Base-by-base conservation (phyloP, 441 rosid species). In the Arabidopsis hybrid region DNA sequence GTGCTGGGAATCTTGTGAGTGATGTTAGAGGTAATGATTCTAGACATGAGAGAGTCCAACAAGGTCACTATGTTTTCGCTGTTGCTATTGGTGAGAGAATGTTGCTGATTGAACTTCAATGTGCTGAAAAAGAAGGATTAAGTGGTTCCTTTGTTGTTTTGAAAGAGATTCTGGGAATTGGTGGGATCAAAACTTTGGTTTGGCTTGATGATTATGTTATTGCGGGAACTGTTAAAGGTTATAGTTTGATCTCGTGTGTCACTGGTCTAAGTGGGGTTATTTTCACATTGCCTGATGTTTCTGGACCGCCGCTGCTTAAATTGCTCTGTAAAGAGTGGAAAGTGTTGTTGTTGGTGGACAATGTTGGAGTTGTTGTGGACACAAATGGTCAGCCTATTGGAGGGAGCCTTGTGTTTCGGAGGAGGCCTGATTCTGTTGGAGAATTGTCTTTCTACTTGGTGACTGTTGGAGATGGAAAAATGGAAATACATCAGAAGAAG, bases 171-270 rank as follows among this genome's bases (percentile, higher is more conserved):
- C 86, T 78, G 57, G 89, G 97, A 61, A 67, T 83, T 39, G 95
- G 88, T 65, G 98, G 89, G 56, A 82, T 91, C 46, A 82, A 84
- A 83, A 79, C 87, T 18, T 81, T 95, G 79, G 89, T 88, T 29
- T 95, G 98, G 99, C 88, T 95, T 64, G 91, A 95, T 77, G 98
- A 95, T 83, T 93, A 95, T 3, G 82, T 95, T 65, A 80, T 95
- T 69, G 86, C 89, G 14, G 97, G 98, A 6, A 87, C 94, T 0
- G 62, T 42, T 55, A 73, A 79, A 47, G 97, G 91, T 3, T 95
- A 93, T 78, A 89, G 87, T 79, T 78, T 93, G 84, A 83, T 86
- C 73, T 93, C 99, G 1, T 91, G 92, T 34, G 83, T 91, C 2
- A 86, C 97, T 7, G 95, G 97, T 35, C 92, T 84, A 60, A 90